Evolutionary conservation across 768 basidiomycete genomes (phyloP).

Genomic region (Boletus rubroflammeus): DNA sequence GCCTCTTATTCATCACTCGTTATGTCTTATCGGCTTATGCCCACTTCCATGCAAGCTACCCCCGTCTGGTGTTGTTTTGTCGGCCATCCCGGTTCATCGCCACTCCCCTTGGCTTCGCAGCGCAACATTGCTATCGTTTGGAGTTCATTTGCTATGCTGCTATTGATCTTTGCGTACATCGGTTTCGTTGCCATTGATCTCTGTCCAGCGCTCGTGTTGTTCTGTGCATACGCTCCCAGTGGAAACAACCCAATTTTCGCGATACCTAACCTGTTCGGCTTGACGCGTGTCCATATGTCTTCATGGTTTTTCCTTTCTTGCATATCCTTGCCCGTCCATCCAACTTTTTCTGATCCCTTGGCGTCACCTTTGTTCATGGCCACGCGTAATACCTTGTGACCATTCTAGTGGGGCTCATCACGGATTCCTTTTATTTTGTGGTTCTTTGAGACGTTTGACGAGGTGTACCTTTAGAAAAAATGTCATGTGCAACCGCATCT

Average conservation of each 20-base stretch:
- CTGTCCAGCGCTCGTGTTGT: slow-evolving; percentile 15
- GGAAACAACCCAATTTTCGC: slow-evolving; percentile 5
- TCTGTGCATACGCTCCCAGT: slow-evolving; percentile 9
- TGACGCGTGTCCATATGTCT: slow-evolving; percentile 8
- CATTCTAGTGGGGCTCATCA: slow-evolving; percentile 6
- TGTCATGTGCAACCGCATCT: not conserved
- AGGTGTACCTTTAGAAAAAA: slow-evolving; percentile 26
- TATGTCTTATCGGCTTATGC: slow-evolving; percentile 22
- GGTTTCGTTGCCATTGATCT: slow-evolving; percentile 17
- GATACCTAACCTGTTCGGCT: slow-evolving; percentile 16
- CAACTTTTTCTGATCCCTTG: not conserved
- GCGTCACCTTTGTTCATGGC: not conserved
- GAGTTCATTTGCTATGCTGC: slow-evolving; percentile 22
- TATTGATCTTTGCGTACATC: slow-evolving; percentile 23
- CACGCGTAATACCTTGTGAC: slow-evolving; percentile 6
- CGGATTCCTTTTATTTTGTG: slow-evolving; percentile 12
- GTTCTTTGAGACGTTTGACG: slow-evolving; percentile 15
- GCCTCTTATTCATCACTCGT: slow-evolving; percentile 16
- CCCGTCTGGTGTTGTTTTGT: slow-evolving; percentile 19
- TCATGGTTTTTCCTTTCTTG: slow-evolving; percentile 18
- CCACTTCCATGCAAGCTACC: slow-evolving; percentile 4
- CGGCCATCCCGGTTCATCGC: slow-evolving; percentile 1
- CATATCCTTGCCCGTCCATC: slow-evolving; percentile 14
- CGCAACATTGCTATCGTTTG: slow-evolving; percentile 18
- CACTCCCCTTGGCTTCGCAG: slow-evolving; percentile 1